A percentile compares a stretch with the other conserved stretches of the same genome.
These are phyloP conservation scores for Colletotrichum somersetense DNA, from an alignment of 2,329 filamentous ascomycete genomes.

Conservation along the genomic window DNA sequence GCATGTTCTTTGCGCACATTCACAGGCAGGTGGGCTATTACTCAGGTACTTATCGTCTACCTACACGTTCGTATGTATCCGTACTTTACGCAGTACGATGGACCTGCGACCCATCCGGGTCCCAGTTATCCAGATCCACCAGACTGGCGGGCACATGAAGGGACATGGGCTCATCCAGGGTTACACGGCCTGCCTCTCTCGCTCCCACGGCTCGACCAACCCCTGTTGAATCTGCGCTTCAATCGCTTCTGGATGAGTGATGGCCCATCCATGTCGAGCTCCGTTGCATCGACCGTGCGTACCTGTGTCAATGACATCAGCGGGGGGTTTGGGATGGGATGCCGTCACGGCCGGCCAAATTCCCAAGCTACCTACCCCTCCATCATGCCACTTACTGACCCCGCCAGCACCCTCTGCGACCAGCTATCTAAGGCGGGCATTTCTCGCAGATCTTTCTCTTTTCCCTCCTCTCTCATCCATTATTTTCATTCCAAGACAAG, in stretches of 20 bases:
- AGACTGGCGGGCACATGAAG: background rate
- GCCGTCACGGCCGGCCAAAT: conserved; percentile 36
- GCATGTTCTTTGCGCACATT: background rate
- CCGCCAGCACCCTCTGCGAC: conserved; percentile 9
- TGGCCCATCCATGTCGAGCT: conserved; percentile 14
- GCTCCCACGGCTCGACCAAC: background rate
- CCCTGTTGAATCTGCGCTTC: background rate
- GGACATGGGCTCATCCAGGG: conserved; percentile 17
- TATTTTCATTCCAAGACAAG: conserved; percentile 14
- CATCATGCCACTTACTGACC: conserved; percentile 34
- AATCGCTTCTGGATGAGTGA: conserved; percentile 27
- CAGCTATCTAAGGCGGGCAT: conserved; percentile 28
- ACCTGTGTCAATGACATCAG: conserved; percentile 38
- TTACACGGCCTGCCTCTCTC: background rate
- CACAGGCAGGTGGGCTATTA: conserved; percentile 10
- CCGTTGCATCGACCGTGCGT: conserved; percentile 23
- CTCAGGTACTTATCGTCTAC: conserved; percentile 11
- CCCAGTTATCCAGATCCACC: conserved; percentile 29
- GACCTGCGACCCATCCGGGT: conserved; percentile 33
- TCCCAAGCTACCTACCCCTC: conserved; percentile 39
- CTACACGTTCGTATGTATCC: too few species aligned
- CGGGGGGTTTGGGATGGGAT: conserved; percentile 19
- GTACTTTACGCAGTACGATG: too few species aligned
- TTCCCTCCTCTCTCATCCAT: background rate
- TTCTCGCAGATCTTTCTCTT: conserved; percentile 2